Evolutionary conservation across 148 eudicot genomes (phyloP).

Genomic region (Linanthus parryae): DNA sequence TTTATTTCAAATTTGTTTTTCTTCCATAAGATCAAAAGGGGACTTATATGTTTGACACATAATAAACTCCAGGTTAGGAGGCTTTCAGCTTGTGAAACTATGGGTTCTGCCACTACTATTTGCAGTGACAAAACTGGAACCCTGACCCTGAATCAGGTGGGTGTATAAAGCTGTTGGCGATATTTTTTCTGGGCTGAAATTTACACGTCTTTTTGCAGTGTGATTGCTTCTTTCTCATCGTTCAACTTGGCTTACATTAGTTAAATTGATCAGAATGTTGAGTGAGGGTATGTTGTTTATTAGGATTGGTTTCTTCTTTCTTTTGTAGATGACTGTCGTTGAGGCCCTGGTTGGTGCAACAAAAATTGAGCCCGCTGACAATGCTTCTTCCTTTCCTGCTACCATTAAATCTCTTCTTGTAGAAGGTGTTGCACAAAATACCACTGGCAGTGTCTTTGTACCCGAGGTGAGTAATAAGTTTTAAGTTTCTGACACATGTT

Average conservation of each 20-base stretch:
- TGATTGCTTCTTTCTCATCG: too few species aligned
- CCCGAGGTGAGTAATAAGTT: conserved; percentile 74
- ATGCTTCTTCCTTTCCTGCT: conserved; percentile 45
- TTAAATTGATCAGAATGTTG: too few species aligned
- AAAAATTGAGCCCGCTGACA: conserved; percentile 50
- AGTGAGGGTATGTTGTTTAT: too few species aligned
- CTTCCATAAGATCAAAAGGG: neutral
- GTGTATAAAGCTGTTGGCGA: neutral
- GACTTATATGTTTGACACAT: neutral
- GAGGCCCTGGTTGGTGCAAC: conserved; percentile 63
- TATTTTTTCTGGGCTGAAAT: too few species aligned
- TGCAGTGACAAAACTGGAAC: conserved; percentile 99
- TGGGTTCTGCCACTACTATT: conserved; percentile 99
- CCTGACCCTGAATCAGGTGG: conserved; percentile 56
- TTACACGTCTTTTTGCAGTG: too few species aligned
- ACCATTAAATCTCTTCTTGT: conserved; percentile 43
- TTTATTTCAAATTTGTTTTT: neutral
- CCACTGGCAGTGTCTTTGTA: conserved; percentile 84
- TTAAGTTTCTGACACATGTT: too few species aligned
- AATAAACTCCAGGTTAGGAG: conserved; percentile 68
- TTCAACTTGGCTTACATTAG: too few species aligned
- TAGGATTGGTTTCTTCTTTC: conserved; percentile 5
- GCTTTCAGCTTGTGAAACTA: conserved; percentile 98
- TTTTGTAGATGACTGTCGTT: conserved; percentile 86
- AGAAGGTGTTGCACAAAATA: conserved; percentile 85